Percentiles rank a stretch among this genome's conserved stretches.
Evolutionary conservation across 2,329 filamentous ascomycete species (phyloP).

Genomic region (Fusarium metavorans): DNA sequence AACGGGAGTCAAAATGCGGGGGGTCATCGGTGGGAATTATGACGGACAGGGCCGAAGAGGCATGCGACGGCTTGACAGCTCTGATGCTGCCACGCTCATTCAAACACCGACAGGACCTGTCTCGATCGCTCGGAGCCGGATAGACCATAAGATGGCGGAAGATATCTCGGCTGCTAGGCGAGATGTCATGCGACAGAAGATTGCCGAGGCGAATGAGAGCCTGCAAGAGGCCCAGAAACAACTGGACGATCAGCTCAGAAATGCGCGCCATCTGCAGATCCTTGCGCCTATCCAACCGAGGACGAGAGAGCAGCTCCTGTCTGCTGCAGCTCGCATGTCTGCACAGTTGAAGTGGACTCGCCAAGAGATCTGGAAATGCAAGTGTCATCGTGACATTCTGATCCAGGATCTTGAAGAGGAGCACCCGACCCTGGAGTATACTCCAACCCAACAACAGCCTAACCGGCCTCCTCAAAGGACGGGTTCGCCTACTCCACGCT

Average conservation of each 20-base stretch:
- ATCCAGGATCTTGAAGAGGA: conserved; percentile 89
- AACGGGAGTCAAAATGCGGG: conserved; percentile 89
- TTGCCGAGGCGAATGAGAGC: conserved; percentile 84
- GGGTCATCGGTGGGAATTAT: conserved; percentile 85
- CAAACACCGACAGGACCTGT: conserved; percentile 80
- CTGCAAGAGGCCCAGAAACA: conserved; percentile 79
- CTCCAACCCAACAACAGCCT: conserved; percentile 44
- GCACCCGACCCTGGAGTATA: conserved; percentile 35
- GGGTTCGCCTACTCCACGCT: conserved; percentile 45
- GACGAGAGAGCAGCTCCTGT: conserved; percentile 86
- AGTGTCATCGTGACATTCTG: conserved; percentile 90
- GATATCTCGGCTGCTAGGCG: conserved; percentile 87
- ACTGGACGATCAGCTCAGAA: conserved; percentile 85
- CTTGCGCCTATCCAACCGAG: conserved; percentile 92
- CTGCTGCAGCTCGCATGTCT: conserved; percentile 84
- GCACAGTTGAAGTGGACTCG: conserved; percentile 94
- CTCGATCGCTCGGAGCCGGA: conserved; percentile 77
- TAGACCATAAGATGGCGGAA: conserved; percentile 84
- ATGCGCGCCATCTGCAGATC: conserved; percentile 90
- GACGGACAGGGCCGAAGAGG: conserved; percentile 83
- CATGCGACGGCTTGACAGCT: conserved; percentile 76
- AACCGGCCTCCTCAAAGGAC: conserved; percentile 38
- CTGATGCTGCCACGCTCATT: conserved; percentile 69
- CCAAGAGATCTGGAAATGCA: conserved; percentile 92
- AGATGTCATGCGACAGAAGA: conserved; percentile 85